These are phyloP conservation scores for Fusarium chaquense DNA, from an alignment of 2,329 filamentous ascomycete genomes.

Conservation along the genomic window DNA sequence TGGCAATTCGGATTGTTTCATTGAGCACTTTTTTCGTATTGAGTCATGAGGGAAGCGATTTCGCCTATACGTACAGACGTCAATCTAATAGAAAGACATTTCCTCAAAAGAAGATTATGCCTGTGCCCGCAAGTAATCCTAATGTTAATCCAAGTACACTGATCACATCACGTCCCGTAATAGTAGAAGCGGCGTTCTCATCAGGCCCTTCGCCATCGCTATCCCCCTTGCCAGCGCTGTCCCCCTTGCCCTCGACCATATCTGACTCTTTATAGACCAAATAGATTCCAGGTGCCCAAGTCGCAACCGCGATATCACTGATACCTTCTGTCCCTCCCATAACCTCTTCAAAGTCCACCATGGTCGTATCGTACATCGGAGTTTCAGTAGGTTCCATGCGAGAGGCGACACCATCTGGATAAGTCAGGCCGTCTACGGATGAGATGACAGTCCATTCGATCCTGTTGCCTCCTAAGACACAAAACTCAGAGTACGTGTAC, in stretches of 20 bases:
- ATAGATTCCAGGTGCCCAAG: background rate
- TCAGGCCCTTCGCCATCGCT: background rate
- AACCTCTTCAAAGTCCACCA: background rate
- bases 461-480: background rate
- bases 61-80: background rate
- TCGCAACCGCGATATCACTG: background rate
- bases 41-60: background rate
- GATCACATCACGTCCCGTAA: background rate
- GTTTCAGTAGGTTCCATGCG: rapidly evolving
- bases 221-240: background rate
- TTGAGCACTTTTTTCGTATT: background rate
- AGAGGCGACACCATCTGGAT: background rate
- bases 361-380: background rate
- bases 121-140: slow-evolving; percentile 1
- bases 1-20: too few species aligned
- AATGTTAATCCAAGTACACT: background rate
- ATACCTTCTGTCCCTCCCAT: background rate
- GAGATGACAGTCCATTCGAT: background rate
- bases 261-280: slow-evolving; percentile 15
- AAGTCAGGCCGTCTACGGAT: background rate
- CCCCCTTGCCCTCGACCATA: background rate
- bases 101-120: slow-evolving; percentile 8
- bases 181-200: background rate
- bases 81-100: rapidly evolving
- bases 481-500: background rate